Percentiles rank a stretch among this genome's conserved stretches.
Conservation (phyloP, 495 filamentous ascomycete species). For the Aspergillus bertholletiae region DNA sequence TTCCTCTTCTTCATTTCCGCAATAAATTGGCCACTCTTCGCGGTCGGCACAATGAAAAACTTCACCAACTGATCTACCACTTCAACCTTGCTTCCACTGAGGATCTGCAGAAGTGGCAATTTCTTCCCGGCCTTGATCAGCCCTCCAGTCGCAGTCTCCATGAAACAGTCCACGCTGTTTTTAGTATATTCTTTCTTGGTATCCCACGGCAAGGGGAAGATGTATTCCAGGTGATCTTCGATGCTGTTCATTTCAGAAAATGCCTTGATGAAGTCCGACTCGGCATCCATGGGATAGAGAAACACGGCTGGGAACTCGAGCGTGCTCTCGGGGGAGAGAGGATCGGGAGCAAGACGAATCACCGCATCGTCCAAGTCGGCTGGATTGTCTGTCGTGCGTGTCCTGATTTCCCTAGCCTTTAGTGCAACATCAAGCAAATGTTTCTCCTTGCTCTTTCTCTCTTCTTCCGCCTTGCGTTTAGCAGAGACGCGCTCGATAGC, state of each 20-base stretch:
- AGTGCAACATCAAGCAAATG: conserved; percentile 65
- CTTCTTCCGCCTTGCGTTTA: conserved; percentile 44
- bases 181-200: conserved; percentile 58
- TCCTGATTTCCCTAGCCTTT: conserved; percentile 66
- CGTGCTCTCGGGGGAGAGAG: conserved; percentile 63
- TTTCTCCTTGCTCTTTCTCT: conserved; percentile 52
- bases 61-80: conserved; percentile 81
- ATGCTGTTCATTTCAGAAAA: conserved; percentile 71
- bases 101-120: conserved; percentile 65
- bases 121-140: conserved; percentile 90
- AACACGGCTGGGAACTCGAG: conserved; percentile 77
- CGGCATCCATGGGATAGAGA: conserved; percentile 73
- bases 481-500: conserved; percentile 33
- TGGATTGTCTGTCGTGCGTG: conserved; percentile 60
- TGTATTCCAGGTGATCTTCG: conserved; percentile 70
- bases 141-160: conserved; percentile 78
- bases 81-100: conserved; percentile 76
- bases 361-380: conserved; percentile 81
- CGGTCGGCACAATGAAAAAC: conserved; percentile 74
- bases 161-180: conserved; percentile 75
- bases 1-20: conserved; percentile 76
- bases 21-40: conserved; percentile 67
- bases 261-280: conserved; percentile 86
- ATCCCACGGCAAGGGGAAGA: conserved; percentile 88
- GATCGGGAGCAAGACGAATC: conserved; percentile 65